phyloP scores from a whole-genome alignment of 2,329 filamentous ascomycete species.

The Aspergillus flavus region DNA sequence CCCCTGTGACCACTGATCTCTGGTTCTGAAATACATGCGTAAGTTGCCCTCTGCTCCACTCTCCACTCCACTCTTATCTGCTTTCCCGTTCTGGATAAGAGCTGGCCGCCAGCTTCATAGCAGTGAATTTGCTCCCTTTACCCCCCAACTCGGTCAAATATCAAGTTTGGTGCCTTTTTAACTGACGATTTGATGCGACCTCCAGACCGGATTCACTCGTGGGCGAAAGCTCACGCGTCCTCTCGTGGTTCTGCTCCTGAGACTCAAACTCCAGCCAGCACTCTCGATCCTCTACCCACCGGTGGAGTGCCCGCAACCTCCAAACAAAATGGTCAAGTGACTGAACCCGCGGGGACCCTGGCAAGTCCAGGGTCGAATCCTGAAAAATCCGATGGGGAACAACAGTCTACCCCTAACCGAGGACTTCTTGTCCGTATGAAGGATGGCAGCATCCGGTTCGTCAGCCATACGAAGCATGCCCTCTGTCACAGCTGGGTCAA shows the following conservation, averaged over 20 bases:
- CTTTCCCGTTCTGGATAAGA: constrained; percentile 12
- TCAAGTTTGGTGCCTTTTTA: not conserved
- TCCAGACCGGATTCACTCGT: constrained; percentile 42
- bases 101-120: not conserved
- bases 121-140: constrained; percentile 1
- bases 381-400: constrained; percentile 20
- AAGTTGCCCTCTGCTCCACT: constrained; percentile 20
- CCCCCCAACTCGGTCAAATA: not conserved
- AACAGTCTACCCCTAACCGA: constrained; percentile 25
- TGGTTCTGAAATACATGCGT: constrained; percentile 41
- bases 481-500: constrained; percentile 47
- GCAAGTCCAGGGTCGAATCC: constrained; percentile 20
- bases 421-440: constrained; percentile 31
- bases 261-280: not conserved
- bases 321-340: constrained; percentile 34
- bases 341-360: constrained; percentile 19
- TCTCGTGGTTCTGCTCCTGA: constrained; percentile 18
- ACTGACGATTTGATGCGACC: constrained; percentile 3
- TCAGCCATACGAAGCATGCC: constrained; percentile 36
- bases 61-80: not conserved
- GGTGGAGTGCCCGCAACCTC: not conserved
- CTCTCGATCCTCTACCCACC: constrained; percentile 8
- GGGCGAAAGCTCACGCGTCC: constrained; percentile 45
- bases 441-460: constrained; percentile 35
- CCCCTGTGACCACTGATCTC: constrained; percentile 9